Base-by-base conservation (phyloP, 805 yeast genomes). In the Kazachstania psychrophila region DNA sequence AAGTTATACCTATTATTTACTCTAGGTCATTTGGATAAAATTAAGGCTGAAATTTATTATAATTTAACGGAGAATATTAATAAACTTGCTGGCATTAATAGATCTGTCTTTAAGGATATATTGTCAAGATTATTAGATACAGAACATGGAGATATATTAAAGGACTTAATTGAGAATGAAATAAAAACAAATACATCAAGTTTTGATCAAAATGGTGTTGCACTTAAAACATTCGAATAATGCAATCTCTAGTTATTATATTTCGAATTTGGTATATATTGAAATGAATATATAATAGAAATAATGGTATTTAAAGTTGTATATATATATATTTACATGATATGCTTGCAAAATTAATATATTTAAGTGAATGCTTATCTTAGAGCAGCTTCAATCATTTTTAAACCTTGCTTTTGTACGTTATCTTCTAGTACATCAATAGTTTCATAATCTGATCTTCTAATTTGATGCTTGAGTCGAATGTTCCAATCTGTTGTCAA, bases 401-500 rank as follows among this genome's bases (percentile, higher is more conserved):
- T 28, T 9, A 39, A 14, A 3, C 48, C 46, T 13, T 43, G 28
- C 7, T 27, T 22, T 6, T 31, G 6, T 4, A 47, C 13, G 10
- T 4, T 7, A 7, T 29, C 25, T 5, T 32, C 38, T 12, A 51
- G 6, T n/a, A 40, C 36, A 14, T 32, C 26, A 9, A 15, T 26
- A 11, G 37, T 26, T 10, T 22, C 30, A 19, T 36, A 35, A 1
- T 39, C 13, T 7, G 34, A 20, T 13, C 41, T 33, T 34, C 60
- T 45, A 5, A 51, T 23, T 30, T 46, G 44, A 29, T 51, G 44
- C 23, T 52, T 49, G 10, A 48, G 15, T 14, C 42, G 45, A 18
- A 41, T 33, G 25, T 51, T 49, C 56, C 58, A 53, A 31, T 49
- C 51, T 1, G 46, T n/a, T 10, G 41, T 26, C n/a, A 56, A 34